These are phyloP conservation scores for Pterocarpus santalinus DNA, from an alignment of 306 rosid genomes.

Conservation along the genomic window DNA sequence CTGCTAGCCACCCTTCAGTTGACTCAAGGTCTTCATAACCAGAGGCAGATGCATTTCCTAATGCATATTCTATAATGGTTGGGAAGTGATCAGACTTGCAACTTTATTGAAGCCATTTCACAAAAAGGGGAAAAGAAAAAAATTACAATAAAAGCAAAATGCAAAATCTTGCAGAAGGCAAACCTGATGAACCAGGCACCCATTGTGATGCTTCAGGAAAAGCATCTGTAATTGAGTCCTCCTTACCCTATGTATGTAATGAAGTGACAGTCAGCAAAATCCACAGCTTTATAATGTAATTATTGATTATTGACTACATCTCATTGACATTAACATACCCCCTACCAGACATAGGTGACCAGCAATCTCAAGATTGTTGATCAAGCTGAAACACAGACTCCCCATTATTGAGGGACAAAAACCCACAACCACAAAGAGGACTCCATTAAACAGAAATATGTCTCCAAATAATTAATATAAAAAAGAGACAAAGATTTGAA, in stretches of 20 bases:
- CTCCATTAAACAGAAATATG: constrained; percentile 6
- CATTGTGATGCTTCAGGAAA: constrained; percentile 67
- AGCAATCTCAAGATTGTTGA: constrained; percentile 22
- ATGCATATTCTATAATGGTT: constrained; percentile 42
- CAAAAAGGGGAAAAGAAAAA: not conserved
- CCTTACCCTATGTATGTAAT: constrained; percentile 65
- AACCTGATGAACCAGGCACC: constrained; percentile 73
- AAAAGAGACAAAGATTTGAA: constrained; percentile 30
- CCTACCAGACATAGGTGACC: not conserved
- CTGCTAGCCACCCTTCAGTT: constrained; percentile 84
- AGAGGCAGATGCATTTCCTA: constrained; percentile 64
- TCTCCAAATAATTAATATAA: not conserved
- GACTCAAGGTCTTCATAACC: constrained; percentile 73
- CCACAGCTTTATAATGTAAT: constrained; percentile 4
- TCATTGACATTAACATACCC: not conserved
- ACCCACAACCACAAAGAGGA: constrained; percentile 34
- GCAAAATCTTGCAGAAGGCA: constrained; percentile 40
- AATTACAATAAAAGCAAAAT: not conserved
- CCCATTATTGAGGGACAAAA: constrained; percentile 13
- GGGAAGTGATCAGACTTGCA: constrained; percentile 35
- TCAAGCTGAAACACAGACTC: constrained; percentile 14
- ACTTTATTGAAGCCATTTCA: not conserved
- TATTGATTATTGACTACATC: not conserved
- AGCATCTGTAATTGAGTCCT: constrained; percentile 60
- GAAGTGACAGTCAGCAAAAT: constrained; percentile 9